These are phyloP conservation scores for Tuber umbilicatum DNA, from an alignment of 495 filamentous ascomycete genomes.

Conservation along the genomic window DNA sequence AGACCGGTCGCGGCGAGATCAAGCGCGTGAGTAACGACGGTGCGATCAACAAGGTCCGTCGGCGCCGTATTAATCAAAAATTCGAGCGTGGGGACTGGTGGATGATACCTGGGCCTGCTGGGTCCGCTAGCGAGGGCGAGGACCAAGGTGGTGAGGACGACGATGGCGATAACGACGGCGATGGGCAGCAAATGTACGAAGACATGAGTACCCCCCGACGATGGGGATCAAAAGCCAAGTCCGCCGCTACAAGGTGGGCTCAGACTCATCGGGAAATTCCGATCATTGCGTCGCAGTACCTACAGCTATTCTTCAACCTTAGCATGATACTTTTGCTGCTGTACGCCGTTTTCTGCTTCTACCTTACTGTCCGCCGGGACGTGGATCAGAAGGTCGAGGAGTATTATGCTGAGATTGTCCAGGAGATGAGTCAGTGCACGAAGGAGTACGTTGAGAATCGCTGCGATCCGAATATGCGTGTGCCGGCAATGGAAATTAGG, in stretches of 20 bases:
- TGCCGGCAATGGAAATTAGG: conserved; percentile 64
- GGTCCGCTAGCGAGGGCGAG: conserved; percentile 42
- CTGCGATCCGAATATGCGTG: conserved; percentile 56
- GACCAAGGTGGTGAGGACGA: conserved; percentile 42
- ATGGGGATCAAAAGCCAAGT: conserved; percentile 51
- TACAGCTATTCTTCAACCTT: conserved; percentile 72
- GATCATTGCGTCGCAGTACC: conserved; percentile 74
- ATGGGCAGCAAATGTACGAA: conserved; percentile 43
- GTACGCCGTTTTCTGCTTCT: conserved; percentile 64
- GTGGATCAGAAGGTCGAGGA: conserved; percentile 63
- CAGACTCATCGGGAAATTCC: conserved; percentile 71
- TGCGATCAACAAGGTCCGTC: conserved; percentile 51
- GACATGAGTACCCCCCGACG: conserved; percentile 31
- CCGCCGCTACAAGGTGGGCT: conserved; percentile 58
- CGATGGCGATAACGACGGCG: conserved; percentile 35
- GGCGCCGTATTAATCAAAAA: conserved; percentile 44
- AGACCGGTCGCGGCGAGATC: conserved; percentile 54
- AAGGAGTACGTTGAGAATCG: conserved; percentile 64
- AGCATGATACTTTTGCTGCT: conserved; percentile 60
- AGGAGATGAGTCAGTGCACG: conserved; percentile 64
- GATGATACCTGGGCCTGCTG: neutral
- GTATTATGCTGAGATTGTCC: conserved; percentile 57
- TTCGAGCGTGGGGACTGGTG: conserved; percentile 29
- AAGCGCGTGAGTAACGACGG: conserved; percentile 51
- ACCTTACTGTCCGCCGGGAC: conserved; percentile 65